These are phyloP conservation scores for Phaeosphaeria sp. DNA, from an alignment of 2,329 filamentous ascomycete species.

Conservation along the genomic window DNA sequence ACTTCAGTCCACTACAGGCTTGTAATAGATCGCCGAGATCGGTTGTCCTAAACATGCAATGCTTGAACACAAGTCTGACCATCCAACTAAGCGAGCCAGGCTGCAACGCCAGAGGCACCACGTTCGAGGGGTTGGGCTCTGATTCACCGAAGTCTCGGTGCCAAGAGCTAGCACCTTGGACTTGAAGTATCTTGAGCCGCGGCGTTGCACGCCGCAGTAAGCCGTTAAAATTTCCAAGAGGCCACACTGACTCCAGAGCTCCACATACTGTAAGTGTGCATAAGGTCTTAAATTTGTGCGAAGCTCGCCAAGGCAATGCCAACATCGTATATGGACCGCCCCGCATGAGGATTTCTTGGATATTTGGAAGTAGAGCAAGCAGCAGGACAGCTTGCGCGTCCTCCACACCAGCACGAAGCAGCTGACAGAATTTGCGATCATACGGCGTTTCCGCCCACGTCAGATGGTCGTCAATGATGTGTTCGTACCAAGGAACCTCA, in stretches of 20 bases:
- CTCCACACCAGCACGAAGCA: conserved; percentile 8
- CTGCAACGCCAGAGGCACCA: neutral
- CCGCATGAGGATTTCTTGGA: conserved; percentile 1
- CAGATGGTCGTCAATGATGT: conserved; percentile 3
- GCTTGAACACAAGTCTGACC: neutral
- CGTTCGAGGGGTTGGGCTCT: neutral
- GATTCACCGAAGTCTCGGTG: neutral
- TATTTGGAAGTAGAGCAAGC: conserved; percentile 9
- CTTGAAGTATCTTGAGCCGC: neutral
- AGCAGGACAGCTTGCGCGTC: conserved; percentile 10
- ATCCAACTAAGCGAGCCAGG: neutral
- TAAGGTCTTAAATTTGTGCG: conserved; percentile 1
- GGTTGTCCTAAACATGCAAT: neutral
- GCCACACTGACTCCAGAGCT: neutral
- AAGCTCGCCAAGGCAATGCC: neutral
- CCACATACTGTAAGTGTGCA: neutral
- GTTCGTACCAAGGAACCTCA: neutral
- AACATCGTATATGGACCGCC: neutral
- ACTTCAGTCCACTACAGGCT: conserved; percentile 1
- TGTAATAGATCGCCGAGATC: conserved; percentile 1
- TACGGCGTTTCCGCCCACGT: neutral
- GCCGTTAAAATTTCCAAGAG: neutral
- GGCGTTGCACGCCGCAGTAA: neutral
- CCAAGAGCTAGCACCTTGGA: neutral
- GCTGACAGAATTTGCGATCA: conserved; percentile 13